Evolutionary conservation across 2,329 filamentous ascomycete genomes (phyloP), one percentile per base, ranked within the genome.

Genomic region (Ophiocordyceps camponoti-leonardi): DNA sequence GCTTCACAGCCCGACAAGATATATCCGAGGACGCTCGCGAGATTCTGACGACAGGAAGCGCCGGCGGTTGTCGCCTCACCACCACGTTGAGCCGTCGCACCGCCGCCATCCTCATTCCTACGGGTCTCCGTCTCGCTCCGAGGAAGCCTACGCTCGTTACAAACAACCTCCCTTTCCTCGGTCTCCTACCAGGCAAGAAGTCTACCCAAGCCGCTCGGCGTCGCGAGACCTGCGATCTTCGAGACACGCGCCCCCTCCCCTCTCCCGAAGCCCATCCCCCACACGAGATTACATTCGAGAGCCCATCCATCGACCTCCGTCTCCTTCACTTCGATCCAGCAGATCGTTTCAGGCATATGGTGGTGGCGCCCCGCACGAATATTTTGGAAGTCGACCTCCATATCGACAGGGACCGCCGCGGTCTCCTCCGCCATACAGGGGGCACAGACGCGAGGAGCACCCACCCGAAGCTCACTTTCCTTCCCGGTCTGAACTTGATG

Each of bases 401-500:
- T 48, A 54, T 28, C 51, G 53, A 43, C 51, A 51, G 26, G 52
- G 43, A 41, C 54, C 50, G 12, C 54, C 57, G 31, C 52, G 52
- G 11, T 61, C 58, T 43, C 58, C 59, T 31, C 51, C 49, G 35
- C 42, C 49, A 14, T 52, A 54, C 47, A 54, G 53, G 43, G 57
- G 61, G 23, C 49, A 48, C 28, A 56, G 54, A 43, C 52, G 53
- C 44, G 52, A 52, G 60, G 56, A 59, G 44, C 54, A 52, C n/a
- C 50, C 54, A 4, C 43, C 51, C 6, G 60, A 56, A 35, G 53
- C 51, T 35, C 53, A 62, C 42, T 61, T 62, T 41, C 68, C 71
- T 18, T 68, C 68, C 18, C 64, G 67, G 12, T 69, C 71, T 13
- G 72, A 69, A 44, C 59, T 69, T 37, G 70, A 75, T 52, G 68